phyloP scores from a whole-genome alignment of 805 yeast species.

The Candida bentonensis region DNA sequence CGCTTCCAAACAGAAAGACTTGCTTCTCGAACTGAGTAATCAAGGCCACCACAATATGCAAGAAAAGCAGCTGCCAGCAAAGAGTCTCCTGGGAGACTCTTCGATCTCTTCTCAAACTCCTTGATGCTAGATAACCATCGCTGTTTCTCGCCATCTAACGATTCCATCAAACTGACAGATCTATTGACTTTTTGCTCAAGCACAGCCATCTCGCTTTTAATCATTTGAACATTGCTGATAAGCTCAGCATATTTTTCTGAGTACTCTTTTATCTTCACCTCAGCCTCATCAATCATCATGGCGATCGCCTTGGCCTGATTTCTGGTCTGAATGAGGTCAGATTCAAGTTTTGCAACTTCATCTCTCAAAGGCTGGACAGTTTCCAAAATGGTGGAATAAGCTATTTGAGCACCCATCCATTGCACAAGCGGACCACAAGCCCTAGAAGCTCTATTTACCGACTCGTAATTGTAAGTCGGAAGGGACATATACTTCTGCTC shows the following conservation, averaged over 20 bases:
- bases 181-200: slow-evolving; percentile 50
- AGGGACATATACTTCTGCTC: slow-evolving; percentile 44
- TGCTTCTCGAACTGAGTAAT: slow-evolving; percentile 31
- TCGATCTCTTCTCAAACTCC: slow-evolving; percentile 33
- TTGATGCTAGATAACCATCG: slow-evolving; percentile 61
- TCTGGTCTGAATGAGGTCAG: slow-evolving; percentile 43
- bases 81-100: slow-evolving; percentile 47
- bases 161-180: slow-evolving; percentile 47
- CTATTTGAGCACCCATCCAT: slow-evolving; percentile 86
- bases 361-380: slow-evolving; percentile 57
- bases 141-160: slow-evolving; percentile 48
- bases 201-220: slow-evolving; percentile 52
- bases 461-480: slow-evolving; percentile 51
- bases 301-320: slow-evolving; percentile 63
- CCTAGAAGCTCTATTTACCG: slow-evolving; percentile 78
- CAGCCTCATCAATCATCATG: slow-evolving; percentile 67
- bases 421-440: slow-evolving; percentile 86
- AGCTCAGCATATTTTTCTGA: slow-evolving; percentile 54
- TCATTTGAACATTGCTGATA: slow-evolving; percentile 66
- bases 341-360: slow-evolving; percentile 50
- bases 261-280: slow-evolving; percentile 50
- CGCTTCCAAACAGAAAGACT: slow-evolving; percentile 25
- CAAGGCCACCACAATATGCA: slow-evolving; percentile 46
- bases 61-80: slow-evolving; percentile 48
- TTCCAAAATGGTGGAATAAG: slow-evolving; percentile 57